Conservation (phyloP, 2,329 filamentous ascomycete species). For the Talaromyces rugulosus region DNA sequence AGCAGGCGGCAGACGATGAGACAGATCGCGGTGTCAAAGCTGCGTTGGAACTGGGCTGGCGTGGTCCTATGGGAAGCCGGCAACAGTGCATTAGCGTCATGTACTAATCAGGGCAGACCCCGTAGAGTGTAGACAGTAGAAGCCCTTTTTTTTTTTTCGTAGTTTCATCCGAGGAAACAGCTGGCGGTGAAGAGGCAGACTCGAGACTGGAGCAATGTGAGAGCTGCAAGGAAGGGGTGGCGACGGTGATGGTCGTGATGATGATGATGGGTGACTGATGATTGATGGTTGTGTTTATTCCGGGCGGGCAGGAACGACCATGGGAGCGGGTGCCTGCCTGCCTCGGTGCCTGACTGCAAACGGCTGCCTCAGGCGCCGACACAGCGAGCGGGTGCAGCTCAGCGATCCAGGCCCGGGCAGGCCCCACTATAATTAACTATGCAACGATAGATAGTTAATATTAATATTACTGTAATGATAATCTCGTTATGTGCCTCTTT, state of each 20-base stretch:
- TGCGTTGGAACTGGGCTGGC: conserved; percentile 1
- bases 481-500: too few relatives aligned
- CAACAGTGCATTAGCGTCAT: conserved; percentile 8
- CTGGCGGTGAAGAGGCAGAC: not conserved
- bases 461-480: too few relatives aligned
- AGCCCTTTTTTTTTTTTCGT: not conserved
- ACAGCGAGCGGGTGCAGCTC: not conserved
- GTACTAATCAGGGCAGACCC: not conserved
- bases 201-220: not conserved
- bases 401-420: not conserved
- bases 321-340: not conserved
- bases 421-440: not conserved
- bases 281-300: not conserved
- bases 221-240: not conserved
- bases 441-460: not conserved
- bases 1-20: not conserved
- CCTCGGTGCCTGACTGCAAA: not conserved
- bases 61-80: conserved; percentile 8
- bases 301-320: not conserved
- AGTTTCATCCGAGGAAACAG: not conserved
- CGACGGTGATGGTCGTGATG: not conserved
- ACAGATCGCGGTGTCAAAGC: conserved; percentile 6
- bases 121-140: not conserved
- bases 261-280: not conserved
- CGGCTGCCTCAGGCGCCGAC: not conserved